phyloP scores from a whole-genome alignment of 2,329 filamentous ascomycete species.

The Sarocladium strictum region DNA sequence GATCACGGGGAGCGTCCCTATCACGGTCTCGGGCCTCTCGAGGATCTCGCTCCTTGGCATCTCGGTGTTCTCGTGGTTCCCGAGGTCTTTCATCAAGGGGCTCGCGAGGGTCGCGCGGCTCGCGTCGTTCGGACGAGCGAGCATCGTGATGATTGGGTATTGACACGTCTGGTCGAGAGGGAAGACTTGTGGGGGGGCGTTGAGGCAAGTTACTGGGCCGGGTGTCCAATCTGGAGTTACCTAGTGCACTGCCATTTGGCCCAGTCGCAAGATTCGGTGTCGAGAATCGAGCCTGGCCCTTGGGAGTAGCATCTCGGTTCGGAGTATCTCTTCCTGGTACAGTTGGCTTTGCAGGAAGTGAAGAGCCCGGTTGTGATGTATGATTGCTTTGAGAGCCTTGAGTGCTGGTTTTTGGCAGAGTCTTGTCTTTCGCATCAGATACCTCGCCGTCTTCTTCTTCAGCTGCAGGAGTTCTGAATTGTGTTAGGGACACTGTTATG shows the following conservation, averaged over 20 bases:
- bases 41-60: conserved; percentile 22
- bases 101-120: conserved; percentile 16
- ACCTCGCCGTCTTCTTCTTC: conserved; percentile 71
- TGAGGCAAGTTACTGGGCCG: conserved; percentile 31
- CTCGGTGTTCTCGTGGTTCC: conserved; percentile 17
- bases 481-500: conserved; percentile 5
- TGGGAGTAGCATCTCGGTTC: conserved; percentile 23
- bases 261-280: not conserved
- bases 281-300: conserved; percentile 14
- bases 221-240: conserved; percentile 19
- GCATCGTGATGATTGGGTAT: conserved; percentile 35
- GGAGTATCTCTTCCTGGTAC: conserved; percentile 19
- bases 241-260: conserved; percentile 3
- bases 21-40: conserved; percentile 29
- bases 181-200: conserved; percentile 36
- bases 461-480: conserved; percentile 15
- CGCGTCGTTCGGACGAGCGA: conserved; percentile 33
- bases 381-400: conserved; percentile 14
- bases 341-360: conserved; percentile 26
- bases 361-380: not conserved
- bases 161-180: conserved; percentile 53
- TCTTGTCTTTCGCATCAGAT: conserved; percentile 45
- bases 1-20: conserved; percentile 28
- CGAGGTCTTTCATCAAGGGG: conserved; percentile 13
- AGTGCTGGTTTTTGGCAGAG: conserved; percentile 14